These are phyloP conservation scores for Phytophthora agathidicida DNA, from an alignment of 352 stramenopile species.

Conservation along the genomic window DNA sequence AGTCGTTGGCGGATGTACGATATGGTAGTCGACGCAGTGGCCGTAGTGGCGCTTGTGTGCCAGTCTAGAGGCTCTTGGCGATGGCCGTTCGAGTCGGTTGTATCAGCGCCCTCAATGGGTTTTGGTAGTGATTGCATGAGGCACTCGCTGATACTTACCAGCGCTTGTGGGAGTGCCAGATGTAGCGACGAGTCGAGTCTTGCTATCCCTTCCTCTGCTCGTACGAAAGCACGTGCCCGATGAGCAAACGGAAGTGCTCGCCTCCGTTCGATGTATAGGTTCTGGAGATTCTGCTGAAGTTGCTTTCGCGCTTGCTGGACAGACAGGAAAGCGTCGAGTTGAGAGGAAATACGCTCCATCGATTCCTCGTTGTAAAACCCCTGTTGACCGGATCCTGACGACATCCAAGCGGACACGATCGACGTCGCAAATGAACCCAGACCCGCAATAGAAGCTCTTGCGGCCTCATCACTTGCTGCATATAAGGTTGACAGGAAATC, in stretches of 20 bases:
- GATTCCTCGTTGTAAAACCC: constrained; percentile 29
- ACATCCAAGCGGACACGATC: constrained; percentile 33
- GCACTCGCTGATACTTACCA: constrained; percentile 15
- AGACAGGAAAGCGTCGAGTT: constrained; percentile 33
- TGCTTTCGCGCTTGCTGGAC: constrained; percentile 22
- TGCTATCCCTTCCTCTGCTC: constrained; percentile 27
- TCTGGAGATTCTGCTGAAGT: constrained; percentile 14
- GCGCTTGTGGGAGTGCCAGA: constrained; percentile 21
- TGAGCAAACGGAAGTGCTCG: constrained; percentile 24
- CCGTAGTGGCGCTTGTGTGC: neutral
- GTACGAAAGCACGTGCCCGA: constrained; percentile 26
- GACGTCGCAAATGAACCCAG: constrained; percentile 11
- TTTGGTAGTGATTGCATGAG: constrained; percentile 5
- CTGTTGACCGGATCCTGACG: constrained; percentile 14
- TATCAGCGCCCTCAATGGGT: neutral
- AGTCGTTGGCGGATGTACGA: constrained; percentile 36
- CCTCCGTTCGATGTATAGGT: constrained; percentile 9
- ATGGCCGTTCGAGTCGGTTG: neutral
- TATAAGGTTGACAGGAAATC: constrained; percentile 26
- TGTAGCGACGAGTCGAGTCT: constrained; percentile 12
- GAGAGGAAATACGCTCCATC: constrained; percentile 39
- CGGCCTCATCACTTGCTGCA: constrained; percentile 19
- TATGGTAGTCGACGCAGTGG: constrained; percentile 10
- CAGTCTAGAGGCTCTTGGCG: neutral
- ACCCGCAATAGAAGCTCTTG: constrained; percentile 6